These are phyloP conservation scores for Hirsutella thompsonii DNA, from an alignment of 2,329 filamentous ascomycete species.

Conservation along the genomic window DNA sequence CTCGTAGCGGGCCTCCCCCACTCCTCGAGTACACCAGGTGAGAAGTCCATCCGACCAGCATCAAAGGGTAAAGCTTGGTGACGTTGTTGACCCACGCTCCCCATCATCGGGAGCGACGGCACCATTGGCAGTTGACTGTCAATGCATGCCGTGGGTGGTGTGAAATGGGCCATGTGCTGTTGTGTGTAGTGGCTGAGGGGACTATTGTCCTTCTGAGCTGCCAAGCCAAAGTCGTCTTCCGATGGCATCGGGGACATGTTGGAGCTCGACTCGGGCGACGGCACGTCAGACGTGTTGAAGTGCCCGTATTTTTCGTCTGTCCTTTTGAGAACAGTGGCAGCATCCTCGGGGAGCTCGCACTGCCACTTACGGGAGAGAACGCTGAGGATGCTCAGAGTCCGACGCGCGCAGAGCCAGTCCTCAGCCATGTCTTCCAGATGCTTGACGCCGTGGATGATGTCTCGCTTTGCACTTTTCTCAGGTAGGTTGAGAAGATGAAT, in stretches of 20 bases:
- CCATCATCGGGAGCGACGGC: constrained; percentile 3
- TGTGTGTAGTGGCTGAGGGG: constrained; percentile 20
- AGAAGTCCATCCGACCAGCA: constrained; percentile 9
- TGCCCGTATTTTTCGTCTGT: constrained; percentile 70
- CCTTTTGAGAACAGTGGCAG: constrained; percentile 58
- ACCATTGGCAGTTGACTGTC: constrained; percentile 4
- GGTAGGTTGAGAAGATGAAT: constrained; percentile 89
- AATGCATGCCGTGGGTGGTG: constrained; percentile 1
- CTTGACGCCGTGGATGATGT: constrained; percentile 82
- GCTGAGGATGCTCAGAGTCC: constrained; percentile 74
- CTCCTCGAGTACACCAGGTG: constrained; percentile 11
- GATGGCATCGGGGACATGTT: constrained; percentile 15
- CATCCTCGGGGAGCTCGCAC: constrained; percentile 76
- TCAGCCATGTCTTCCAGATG: constrained; percentile 93
- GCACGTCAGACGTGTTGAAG: constrained; percentile 49
- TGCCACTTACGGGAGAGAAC: constrained; percentile 83
- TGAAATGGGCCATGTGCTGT: constrained; percentile 9
- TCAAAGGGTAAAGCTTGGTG: constrained; percentile 10
- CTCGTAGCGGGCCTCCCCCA: constrained; percentile 9
- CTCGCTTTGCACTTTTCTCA: constrained; percentile 78
- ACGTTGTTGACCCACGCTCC: background rate
- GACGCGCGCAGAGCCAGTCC: constrained; percentile 80
- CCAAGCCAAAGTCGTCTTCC: constrained; percentile 12
- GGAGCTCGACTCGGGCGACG: constrained; percentile 33
- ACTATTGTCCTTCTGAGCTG: constrained; percentile 17